Percentiles rank a stretch among this genome's conserved stretches.
Conservation (phyloP, 176 grass and related monocot genomes). For the Oryza meridionalis region DNA sequence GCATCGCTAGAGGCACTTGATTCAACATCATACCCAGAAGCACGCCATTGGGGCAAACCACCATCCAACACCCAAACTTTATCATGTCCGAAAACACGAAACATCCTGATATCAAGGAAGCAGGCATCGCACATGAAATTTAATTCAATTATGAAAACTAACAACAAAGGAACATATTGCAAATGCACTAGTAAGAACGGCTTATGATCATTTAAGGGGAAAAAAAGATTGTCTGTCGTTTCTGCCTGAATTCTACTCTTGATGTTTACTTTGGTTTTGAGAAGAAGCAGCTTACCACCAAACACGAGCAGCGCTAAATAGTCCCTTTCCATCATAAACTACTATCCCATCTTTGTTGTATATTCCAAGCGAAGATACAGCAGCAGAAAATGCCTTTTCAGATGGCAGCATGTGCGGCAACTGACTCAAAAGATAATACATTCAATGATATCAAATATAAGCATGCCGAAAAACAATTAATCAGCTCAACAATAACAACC, state of each 20-base stretch:
- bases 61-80: slow-evolving; percentile 97
- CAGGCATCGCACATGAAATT: slow-evolving; percentile 2
- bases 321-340: slow-evolving; percentile 98
- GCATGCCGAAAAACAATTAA: neutral
- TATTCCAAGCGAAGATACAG: slow-evolving; percentile 91
- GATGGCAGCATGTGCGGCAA: slow-evolving; percentile 97
- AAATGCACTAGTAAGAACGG: slow-evolving; percentile 6
- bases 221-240: slow-evolving; percentile 1
- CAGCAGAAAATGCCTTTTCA: slow-evolving; percentile 94
- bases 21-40: slow-evolving; percentile 93
- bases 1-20: slow-evolving; percentile 92
- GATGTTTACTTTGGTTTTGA: slow-evolving; percentile 9
- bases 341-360: slow-evolving; percentile 91
- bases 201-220: neutral
- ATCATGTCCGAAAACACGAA: slow-evolving; percentile 91
- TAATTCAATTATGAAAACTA: slow-evolving; percentile 1
- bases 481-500: neutral
- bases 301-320: slow-evolving; percentile 96
- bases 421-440: slow-evolving; percentile 51
- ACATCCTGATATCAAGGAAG: slow-evolving; percentile 73
- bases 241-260: neutral
- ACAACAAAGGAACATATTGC: slow-evolving; percentile 14
- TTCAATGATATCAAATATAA: neutral
- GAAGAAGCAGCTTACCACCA: slow-evolving; percentile 76
- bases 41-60: slow-evolving; percentile 85